Evolutionary conservation across 1,284 basidiomycete genomes (phyloP).

Genomic region (Hymenochaete sp.): DNA sequence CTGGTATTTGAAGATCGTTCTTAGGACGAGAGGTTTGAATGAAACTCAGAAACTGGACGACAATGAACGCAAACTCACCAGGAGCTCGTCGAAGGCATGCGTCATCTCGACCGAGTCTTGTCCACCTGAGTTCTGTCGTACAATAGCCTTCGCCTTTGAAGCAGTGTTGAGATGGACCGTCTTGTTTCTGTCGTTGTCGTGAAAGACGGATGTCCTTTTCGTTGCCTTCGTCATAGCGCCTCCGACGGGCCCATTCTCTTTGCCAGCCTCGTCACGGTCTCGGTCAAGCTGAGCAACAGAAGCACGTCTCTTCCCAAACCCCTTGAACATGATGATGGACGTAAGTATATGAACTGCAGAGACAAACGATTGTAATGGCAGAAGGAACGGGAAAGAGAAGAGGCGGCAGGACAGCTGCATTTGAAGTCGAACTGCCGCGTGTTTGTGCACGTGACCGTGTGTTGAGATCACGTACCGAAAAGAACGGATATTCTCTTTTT

Average conservation of each 20-base stretch:
- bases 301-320: constrained; percentile 10
- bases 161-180: neutral
- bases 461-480: no score
- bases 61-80: constrained; percentile 37
- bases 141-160: neutral
- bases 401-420: neutral
- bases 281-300: constrained; percentile 3
- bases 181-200: constrained; percentile 11
- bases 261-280: constrained; percentile 6
- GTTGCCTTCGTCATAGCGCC: neutral
- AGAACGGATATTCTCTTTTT: no score
- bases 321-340: constrained; percentile 15
- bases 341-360: neutral
- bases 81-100: constrained; percentile 62
- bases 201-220: constrained; percentile 6
- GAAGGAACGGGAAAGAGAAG: neutral
- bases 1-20: constrained; percentile 82
- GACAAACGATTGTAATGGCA: neutral
- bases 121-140: neutral
- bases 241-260: constrained; percentile 12
- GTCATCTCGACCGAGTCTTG: constrained; percentile 30
- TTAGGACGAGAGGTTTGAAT: constrained; percentile 24
- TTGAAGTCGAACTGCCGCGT: constrained; percentile 1
- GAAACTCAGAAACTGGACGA: neutral
- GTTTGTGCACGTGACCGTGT: constrained; percentile 2